phyloP scores from a whole-genome alignment of 164 flowering plant species.

The Paratinospora sagittata region DNA sequence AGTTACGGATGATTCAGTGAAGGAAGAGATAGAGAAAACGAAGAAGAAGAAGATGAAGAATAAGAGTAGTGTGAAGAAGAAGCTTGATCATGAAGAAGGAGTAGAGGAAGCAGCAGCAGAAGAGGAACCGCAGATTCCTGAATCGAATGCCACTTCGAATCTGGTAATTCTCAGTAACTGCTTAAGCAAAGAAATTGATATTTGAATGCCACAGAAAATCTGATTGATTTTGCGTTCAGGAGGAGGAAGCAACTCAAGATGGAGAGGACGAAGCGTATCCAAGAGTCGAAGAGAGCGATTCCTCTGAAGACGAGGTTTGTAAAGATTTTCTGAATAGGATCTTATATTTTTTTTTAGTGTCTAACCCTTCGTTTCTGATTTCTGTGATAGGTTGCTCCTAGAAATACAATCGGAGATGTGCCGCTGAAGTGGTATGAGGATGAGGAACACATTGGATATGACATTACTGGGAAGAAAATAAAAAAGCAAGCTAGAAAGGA shows the following conservation, averaged over 20 bases:
- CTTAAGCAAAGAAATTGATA: neutral
- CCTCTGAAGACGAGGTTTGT: slow-evolving; percentile 44
- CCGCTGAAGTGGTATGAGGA: slow-evolving; percentile 83
- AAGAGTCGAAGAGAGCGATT: slow-evolving; percentile 37
- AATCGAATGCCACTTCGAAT: neutral
- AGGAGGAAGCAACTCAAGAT: slow-evolving; percentile 12
- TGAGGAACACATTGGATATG: slow-evolving; percentile 93
- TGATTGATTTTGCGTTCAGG: slow-evolving; percentile 2
- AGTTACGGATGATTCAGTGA: too few relatives aligned
- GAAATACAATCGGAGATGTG: slow-evolving; percentile 89
- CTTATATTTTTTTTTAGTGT: neutral
- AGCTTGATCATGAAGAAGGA: neutral
- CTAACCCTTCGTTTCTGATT: neutral
- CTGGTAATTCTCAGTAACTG: neutral
- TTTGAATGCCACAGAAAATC: neutral
- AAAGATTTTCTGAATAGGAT: neutral
- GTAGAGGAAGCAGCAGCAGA: neutral
- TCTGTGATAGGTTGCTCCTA: slow-evolving; percentile 55
- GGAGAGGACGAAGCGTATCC: slow-evolving; percentile 13
- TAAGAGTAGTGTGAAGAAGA: neutral
- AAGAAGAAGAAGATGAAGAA: neutral
- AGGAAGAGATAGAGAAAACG: too few relatives aligned
- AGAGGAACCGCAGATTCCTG: neutral
- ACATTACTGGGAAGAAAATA: slow-evolving; percentile 79
- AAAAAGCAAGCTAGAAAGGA: slow-evolving; percentile 71